Percentiles rank a stretch among this genome's conserved stretches.
Evolutionary conservation across 2,329 filamentous ascomycete species (phyloP).

Genomic region (Aspergillus puulaauensis): DNA sequence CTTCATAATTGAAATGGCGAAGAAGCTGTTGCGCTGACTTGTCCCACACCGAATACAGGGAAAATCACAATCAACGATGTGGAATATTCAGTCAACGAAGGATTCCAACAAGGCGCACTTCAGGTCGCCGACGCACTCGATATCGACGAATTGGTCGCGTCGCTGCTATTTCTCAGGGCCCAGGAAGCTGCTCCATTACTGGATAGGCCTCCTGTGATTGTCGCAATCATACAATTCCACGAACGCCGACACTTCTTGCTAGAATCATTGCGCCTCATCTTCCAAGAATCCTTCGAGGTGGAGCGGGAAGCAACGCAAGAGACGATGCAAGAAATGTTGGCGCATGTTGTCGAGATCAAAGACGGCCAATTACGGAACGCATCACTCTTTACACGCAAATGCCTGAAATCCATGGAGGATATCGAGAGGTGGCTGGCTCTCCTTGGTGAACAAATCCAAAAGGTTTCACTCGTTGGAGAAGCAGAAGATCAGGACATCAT

Average conservation of each 20-base stretch:
- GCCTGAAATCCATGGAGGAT: conserved; percentile 71
- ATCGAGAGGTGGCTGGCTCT: conserved; percentile 75
- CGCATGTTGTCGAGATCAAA: conserved; percentile 59
- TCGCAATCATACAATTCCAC: conserved; percentile 84
- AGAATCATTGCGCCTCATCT: conserved; percentile 76
- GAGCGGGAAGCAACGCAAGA: conserved; percentile 57
- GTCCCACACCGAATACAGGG: conserved; percentile 50
- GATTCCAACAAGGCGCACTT: conserved; percentile 80
- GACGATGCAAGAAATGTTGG: conserved; percentile 56
- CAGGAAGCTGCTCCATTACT: conserved; percentile 67
- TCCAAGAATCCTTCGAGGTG: conserved; percentile 66
- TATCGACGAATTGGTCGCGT: conserved; percentile 84
- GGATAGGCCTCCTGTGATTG: conserved; percentile 72
- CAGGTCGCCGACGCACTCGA: conserved; percentile 85
- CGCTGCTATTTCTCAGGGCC: conserved; percentile 71
- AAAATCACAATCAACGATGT: conserved; percentile 71
- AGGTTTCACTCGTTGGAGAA: conserved; percentile 72
- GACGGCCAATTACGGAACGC: conserved; percentile 49
- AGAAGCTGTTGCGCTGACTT: conserved; percentile 17
- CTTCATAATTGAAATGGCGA: neutral
- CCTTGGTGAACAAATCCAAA: conserved; percentile 73
- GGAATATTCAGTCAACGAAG: conserved; percentile 78
- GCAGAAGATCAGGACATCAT: conserved; percentile 62
- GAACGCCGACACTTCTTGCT: conserved; percentile 79
- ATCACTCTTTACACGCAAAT: conserved; percentile 69